phyloP scores from a whole-genome alignment of 202 grass and related monocot species.

The Panicum hallii region DNA sequence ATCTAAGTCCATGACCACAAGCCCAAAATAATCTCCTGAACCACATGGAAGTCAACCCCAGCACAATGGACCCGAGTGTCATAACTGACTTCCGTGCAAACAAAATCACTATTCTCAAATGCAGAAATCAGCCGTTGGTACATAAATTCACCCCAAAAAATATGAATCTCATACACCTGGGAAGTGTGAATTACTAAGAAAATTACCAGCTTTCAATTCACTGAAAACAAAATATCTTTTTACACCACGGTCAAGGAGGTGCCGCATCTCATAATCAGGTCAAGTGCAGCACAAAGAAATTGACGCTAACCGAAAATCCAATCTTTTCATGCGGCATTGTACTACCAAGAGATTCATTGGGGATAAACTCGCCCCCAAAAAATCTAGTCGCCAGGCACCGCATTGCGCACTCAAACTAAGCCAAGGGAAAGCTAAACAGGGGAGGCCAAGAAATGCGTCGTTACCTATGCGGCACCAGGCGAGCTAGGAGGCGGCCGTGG shows the following conservation, averaged over 20 bases:
- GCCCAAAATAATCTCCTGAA: constrained; percentile 34
- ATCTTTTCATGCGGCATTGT: background rate
- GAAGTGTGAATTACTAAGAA: constrained; percentile 10
- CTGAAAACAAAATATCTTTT: constrained; percentile 33
- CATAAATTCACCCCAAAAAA: background rate
- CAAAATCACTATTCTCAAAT: constrained; percentile 23
- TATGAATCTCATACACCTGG: background rate
- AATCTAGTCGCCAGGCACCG: constrained; percentile 26
- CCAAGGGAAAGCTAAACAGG: background rate
- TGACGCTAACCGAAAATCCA: constrained; percentile 3
- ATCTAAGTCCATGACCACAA: constrained; percentile 41
- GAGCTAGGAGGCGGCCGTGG: constrained; percentile 65
- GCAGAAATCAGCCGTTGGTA: constrained; percentile 7
- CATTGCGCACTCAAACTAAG: constrained; percentile 9
- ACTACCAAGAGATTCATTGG: constrained; percentile 6
- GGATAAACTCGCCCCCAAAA: background rate
- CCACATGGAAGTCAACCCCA: constrained; percentile 55
- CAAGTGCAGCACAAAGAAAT: constrained; percentile 30
- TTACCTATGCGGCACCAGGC: constrained; percentile 84
- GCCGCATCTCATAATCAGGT: background rate
- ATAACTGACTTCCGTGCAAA: background rate
- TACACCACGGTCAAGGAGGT: background rate
- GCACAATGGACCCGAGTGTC: constrained; percentile 27
- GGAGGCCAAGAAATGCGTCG: constrained; percentile 6
- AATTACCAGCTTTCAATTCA: constrained; percentile 21